A percentile compares a stretch with the other conserved stretches of the same genome.
These are phyloP conservation scores for Candida gorgasii DNA, from an alignment of 805 yeast species.

Conservation along the genomic window DNA sequence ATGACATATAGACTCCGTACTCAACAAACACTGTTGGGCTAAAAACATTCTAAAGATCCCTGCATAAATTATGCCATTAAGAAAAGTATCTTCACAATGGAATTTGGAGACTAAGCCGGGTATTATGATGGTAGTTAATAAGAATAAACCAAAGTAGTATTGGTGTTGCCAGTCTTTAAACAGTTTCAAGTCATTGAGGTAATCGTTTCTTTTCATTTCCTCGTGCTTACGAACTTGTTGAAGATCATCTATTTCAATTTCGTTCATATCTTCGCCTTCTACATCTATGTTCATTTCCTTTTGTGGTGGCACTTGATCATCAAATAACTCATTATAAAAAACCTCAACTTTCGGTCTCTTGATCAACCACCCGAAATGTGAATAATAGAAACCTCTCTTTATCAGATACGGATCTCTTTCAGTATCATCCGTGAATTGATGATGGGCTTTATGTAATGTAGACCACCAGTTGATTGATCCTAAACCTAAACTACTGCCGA, in stretches of 20 bases:
- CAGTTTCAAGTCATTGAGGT: slow-evolving; percentile 19
- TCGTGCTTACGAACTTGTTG: neutral
- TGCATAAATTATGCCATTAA: slow-evolving; percentile 56
- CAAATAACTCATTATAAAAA: slow-evolving; percentile 35
- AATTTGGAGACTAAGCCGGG: slow-evolving; percentile 29
- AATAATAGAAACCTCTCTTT: slow-evolving; percentile 75
- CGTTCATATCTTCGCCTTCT: slow-evolving; percentile 15
- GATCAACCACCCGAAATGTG: slow-evolving; percentile 88
- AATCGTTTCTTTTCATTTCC: slow-evolving; percentile 16
- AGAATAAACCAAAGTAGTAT: slow-evolving; percentile 26
- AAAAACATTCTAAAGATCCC: slow-evolving; percentile 71
- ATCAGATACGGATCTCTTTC: slow-evolving; percentile 87
- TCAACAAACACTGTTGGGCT: slow-evolving; percentile 78
- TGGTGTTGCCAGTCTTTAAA: slow-evolving; percentile 39
- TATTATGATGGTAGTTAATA: slow-evolving; percentile 29
- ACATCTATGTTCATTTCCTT: slow-evolving; percentile 1
- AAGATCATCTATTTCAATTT: slow-evolving; percentile 4
- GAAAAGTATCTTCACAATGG: slow-evolving; percentile 30
- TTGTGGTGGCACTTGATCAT: slow-evolving; percentile 28
- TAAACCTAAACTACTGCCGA: slow-evolving; percentile 72
- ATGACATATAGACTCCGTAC: slow-evolving; percentile 84
- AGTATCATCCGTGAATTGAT: slow-evolving; percentile 78
- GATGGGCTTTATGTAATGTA: slow-evolving; percentile 84
- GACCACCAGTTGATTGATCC: slow-evolving; percentile 83
- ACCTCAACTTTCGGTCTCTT: slow-evolving; percentile 47